Evolutionary conservation across 164 flowering plant species (phyloP), one percentile per base, ranked within the genome.

Genomic region (Chloranthus sessilifolius): DNA sequence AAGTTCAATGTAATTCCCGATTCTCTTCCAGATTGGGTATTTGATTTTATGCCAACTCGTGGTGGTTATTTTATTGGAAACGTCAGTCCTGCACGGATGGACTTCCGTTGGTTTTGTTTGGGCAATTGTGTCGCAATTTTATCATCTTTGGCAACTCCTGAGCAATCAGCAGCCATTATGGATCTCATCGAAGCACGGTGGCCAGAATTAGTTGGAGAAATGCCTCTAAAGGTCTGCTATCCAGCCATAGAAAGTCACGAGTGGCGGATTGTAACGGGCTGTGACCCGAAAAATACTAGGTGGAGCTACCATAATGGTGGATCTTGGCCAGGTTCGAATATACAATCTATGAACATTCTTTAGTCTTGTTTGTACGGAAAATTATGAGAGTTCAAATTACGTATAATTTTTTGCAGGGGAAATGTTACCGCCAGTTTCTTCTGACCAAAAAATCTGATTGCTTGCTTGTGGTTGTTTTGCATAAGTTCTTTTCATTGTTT

Each of bases 251-350:
- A 88, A 63, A 60, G 78, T 43, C 95, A 85, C 60, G 91, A 88
- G 35, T 88, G 91, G 96, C 54, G 76, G 43, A 81, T 82, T 44
- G 62, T 77, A 4, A 88, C 96, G 5, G 95, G 91, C 10, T 84
- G 80, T 61, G 94, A 88, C 57, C 88, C 95, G 2, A 83, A 87
- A 58, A 87, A 87, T 57, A 87, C 94, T 2, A 61, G 90, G 60
- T 88, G 96, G 96, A 88, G 96, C 59, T 85, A 83, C 62, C 90
- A 88, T 75, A 88, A 82, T 59, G 95, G 95, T 39, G 96, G 96
- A 36, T 79, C 96, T 43, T 88, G 95, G 96, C 96, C 96, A 75
- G 95, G 95, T 88, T 72, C 24, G 41, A 22, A 6, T 15, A 15
- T 12, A 1, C 3, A 5, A 4, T 5, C 20, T 1, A 23, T 31